Conservation (phyloP, 2,329 filamentous ascomycete species). For the Hypoxylon sp. region DNA sequence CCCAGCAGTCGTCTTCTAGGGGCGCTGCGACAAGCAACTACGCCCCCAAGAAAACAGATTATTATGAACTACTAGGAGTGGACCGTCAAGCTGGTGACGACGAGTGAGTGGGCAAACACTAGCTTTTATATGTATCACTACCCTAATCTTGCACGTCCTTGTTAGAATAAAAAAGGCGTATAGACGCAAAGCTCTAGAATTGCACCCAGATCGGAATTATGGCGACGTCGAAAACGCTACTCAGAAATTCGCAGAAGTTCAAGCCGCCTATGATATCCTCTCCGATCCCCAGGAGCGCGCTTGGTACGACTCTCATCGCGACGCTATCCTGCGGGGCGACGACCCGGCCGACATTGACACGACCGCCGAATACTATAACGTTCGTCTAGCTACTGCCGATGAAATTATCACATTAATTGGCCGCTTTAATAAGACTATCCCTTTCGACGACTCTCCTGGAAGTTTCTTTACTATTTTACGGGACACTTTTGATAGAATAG, state of each 20-base stretch:
- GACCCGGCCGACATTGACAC: constrained; percentile 64
- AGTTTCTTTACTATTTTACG: constrained; percentile 89
- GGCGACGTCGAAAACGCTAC: constrained; percentile 88
- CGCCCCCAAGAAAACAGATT: constrained; percentile 74
- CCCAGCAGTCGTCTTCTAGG: constrained; percentile 67
- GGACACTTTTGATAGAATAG: constrained; percentile 84
- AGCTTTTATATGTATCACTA: not conserved
- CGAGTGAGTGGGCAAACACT: constrained; percentile 69
- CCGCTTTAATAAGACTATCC: constrained; percentile 82
- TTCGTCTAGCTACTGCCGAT: constrained; percentile 82
- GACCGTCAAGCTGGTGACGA: constrained; percentile 82
- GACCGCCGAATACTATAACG: constrained; percentile 75
- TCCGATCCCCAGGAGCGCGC: constrained; percentile 95
- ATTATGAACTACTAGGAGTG: constrained; percentile 87
- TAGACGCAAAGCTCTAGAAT: constrained; percentile 87
- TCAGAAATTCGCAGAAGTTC: constrained; percentile 88
- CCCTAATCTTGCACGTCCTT: constrained; percentile 12
- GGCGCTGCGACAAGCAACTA: constrained; percentile 51
- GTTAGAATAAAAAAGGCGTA: constrained; percentile 92
- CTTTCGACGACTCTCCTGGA: constrained; percentile 82
- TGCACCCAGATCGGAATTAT: constrained; percentile 95
- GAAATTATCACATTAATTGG: constrained; percentile 85
- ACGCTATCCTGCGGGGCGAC: constrained; percentile 82
- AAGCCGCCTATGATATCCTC: constrained; percentile 94
- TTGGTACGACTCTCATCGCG: constrained; percentile 97